phyloP scores from a whole-genome alignment of 1,139 yeast genomes.

The Suhomyces wounanorum region DNA sequence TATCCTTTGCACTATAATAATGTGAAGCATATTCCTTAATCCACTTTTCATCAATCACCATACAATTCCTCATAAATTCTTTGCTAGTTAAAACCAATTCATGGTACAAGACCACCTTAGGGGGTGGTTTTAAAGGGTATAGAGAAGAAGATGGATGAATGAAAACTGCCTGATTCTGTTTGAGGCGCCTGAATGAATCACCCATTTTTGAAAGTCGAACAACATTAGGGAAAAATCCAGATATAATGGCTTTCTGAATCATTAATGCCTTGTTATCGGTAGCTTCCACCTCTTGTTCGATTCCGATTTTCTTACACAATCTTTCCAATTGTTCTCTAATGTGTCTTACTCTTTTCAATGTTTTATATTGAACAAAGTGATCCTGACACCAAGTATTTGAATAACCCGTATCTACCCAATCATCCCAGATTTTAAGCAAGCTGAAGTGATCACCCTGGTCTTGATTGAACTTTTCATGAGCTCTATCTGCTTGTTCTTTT shows the following conservation, averaged over 20 bases:
- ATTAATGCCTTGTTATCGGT: slow-evolving; percentile 26
- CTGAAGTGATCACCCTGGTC: slow-evolving; percentile 79
- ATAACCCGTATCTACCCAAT: slow-evolving; percentile 72
- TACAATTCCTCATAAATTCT: slow-evolving; percentile 87
- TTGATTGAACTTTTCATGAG: slow-evolving; percentile 53
- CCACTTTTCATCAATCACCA: slow-evolving; percentile 71
- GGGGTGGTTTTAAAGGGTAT: slow-evolving; percentile 63
- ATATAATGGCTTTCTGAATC: slow-evolving; percentile 67
- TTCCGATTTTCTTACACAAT: slow-evolving; percentile 62
- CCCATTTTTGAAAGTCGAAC: slow-evolving; percentile 74
- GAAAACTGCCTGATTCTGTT: slow-evolving; percentile 64
- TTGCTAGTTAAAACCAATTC: slow-evolving; percentile 84
- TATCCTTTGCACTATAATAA: slow-evolving; percentile 30
- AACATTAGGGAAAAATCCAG: slow-evolving; percentile 84
- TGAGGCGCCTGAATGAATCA: slow-evolving; percentile 64
- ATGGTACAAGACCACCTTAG: slow-evolving; percentile 72
- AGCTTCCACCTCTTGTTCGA: slow-evolving; percentile 9
- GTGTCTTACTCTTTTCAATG: slow-evolving; percentile 68
- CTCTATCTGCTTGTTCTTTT: slow-evolving; percentile 63
- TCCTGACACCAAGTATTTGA: slow-evolving; percentile 88
- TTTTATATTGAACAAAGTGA: slow-evolving; percentile 73
- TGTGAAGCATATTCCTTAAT: slow-evolving; percentile 66
- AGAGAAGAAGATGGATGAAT: slow-evolving; percentile 84
- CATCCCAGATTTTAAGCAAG: slow-evolving; percentile 69
- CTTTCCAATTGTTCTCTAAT: slow-evolving; percentile 70